Conservation (phyloP, 257 asterid species). For the Jacaranda mimosifolia region DNA sequence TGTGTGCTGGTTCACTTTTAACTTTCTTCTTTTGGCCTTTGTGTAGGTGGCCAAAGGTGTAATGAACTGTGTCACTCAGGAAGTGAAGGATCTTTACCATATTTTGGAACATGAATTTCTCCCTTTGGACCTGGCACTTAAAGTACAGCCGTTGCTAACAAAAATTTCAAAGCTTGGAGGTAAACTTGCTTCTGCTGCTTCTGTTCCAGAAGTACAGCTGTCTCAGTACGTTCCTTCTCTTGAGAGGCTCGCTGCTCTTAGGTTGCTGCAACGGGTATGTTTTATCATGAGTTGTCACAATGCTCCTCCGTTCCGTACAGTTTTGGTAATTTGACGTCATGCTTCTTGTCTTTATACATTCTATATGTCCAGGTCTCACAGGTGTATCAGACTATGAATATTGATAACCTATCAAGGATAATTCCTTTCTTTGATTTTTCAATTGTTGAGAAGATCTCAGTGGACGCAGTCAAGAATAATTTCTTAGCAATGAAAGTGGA, state of each 20-base stretch:
- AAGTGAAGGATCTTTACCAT: slow-evolving; percentile 84
- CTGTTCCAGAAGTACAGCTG: slow-evolving; percentile 76
- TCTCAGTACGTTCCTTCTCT: slow-evolving; percentile 73
- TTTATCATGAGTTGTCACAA: background rate
- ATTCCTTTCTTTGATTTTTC: slow-evolving; percentile 79
- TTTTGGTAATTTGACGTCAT: background rate
- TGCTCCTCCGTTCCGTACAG: background rate
- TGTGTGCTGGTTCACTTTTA: background rate
- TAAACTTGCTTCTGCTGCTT: slow-evolving; percentile 73
- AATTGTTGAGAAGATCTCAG: slow-evolving; percentile 82
- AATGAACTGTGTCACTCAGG: slow-evolving; percentile 85
- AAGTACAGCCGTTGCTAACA: slow-evolving; percentile 70
- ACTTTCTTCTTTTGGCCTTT: slow-evolving; percentile 27
- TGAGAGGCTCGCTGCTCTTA: slow-evolving; percentile 85
- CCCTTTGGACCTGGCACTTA: slow-evolving; percentile 74
- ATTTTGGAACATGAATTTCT: slow-evolving; percentile 74
- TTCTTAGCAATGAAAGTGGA: slow-evolving; percentile 82
- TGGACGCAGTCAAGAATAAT: slow-evolving; percentile 80
- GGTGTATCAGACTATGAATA: slow-evolving; percentile 84
- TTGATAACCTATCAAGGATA: slow-evolving; percentile 69
- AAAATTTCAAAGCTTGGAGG: slow-evolving; percentile 87
- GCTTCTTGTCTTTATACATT: slow-evolving; percentile 13
- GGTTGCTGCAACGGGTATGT: slow-evolving; percentile 86
- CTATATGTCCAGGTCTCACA: slow-evolving; percentile 71
- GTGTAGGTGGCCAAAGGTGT: slow-evolving; percentile 87